A percentile compares a stretch with the other conserved stretches of the same genome.
These are phyloP conservation scores for Camelina hispida DNA, from an alignment of 345 rosid genomes.

Conservation along the genomic window DNA sequence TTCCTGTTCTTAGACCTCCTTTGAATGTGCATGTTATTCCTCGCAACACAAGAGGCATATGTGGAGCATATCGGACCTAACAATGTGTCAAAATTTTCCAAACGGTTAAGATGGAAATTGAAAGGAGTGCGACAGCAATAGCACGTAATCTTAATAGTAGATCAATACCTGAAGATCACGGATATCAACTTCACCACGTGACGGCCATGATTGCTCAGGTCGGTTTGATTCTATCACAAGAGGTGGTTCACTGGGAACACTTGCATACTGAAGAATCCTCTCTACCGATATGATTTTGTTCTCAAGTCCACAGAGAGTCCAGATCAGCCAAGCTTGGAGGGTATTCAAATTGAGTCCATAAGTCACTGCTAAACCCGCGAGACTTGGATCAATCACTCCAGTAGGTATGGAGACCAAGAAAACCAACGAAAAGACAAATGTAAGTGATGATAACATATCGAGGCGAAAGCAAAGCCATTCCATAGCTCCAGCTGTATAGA, in stretches of 20 bases:
- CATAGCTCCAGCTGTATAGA: slow-evolving; percentile 68
- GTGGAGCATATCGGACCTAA: slow-evolving; percentile 81
- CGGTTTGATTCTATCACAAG: slow-evolving; percentile 61
- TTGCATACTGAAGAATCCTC: slow-evolving; percentile 79
- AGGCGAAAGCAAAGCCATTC: slow-evolving; percentile 90
- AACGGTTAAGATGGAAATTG: neutral
- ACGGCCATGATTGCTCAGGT: slow-evolving; percentile 71
- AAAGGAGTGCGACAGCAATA: neutral
- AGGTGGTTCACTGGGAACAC: slow-evolving; percentile 75
- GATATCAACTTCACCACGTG: slow-evolving; percentile 61
- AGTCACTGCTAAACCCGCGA: slow-evolving; percentile 86
- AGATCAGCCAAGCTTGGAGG: slow-evolving; percentile 69
- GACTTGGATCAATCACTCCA: slow-evolving; percentile 74
- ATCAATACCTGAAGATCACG: slow-evolving; percentile 63
- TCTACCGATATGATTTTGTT: slow-evolving; percentile 88
- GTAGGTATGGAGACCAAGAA: slow-evolving; percentile 68
- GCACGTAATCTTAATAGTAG: slow-evolving; percentile 16
- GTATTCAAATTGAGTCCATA: slow-evolving; percentile 80
- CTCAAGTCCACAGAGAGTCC: slow-evolving; percentile 73
- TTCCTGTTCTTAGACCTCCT: slow-evolving; percentile 80
- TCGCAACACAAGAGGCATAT: slow-evolving; percentile 80
- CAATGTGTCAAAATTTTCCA: neutral
- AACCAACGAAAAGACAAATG: slow-evolving; percentile 72
- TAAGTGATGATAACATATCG: slow-evolving; percentile 65
- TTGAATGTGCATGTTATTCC: slow-evolving; percentile 79